Evolutionary conservation across 2,329 filamentous ascomycete species (phyloP).

Genomic region (Xylaria sp.): DNA sequence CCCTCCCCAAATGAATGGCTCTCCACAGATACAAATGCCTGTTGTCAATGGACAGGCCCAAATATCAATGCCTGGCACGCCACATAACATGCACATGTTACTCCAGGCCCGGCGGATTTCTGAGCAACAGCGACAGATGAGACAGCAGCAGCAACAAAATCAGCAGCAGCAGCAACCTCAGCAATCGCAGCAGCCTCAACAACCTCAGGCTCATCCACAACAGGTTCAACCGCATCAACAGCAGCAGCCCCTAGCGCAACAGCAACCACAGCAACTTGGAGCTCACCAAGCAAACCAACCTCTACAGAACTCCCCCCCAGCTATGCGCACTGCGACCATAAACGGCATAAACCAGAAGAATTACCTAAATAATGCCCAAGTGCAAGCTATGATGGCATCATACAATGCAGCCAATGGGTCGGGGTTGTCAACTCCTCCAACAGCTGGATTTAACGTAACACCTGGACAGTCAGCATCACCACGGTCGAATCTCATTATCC

Average conservation of each 20-base stretch:
- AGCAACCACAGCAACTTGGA: constrained; percentile 43
- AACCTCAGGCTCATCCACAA: constrained; percentile 40
- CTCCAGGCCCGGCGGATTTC: constrained; percentile 74
- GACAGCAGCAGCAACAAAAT: constrained; percentile 54
- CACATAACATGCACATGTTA: constrained; percentile 66
- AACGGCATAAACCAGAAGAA: constrained; percentile 62
- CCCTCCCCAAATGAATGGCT: constrained; percentile 69
- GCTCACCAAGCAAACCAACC: constrained; percentile 53
- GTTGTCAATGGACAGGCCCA: constrained; percentile 67
- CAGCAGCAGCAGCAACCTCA: constrained; percentile 52
- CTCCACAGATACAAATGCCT: constrained; percentile 78
- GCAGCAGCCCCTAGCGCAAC: constrained; percentile 40
- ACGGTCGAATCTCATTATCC: constrained; percentile 55
- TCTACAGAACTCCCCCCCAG: constrained; percentile 56
- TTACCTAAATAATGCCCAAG: constrained; percentile 64
- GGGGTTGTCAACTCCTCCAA: constrained; percentile 58
- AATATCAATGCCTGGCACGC: constrained; percentile 62
- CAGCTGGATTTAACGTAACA: constrained; percentile 59
- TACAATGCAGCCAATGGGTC: constrained; percentile 58
- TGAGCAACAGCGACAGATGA: constrained; percentile 69
- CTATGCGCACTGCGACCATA: constrained; percentile 56
- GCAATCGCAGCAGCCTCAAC: constrained; percentile 48
- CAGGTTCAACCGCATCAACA: constrained; percentile 32
- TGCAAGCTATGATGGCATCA: constrained; percentile 64
- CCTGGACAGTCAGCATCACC: constrained; percentile 58